A percentile compares a stretch with the other conserved stretches of the same genome.
These are phyloP conservation scores for Halophytophthora batemanensis DNA, from an alignment of 352 stramenopile species.

Conservation along the genomic window DNA sequence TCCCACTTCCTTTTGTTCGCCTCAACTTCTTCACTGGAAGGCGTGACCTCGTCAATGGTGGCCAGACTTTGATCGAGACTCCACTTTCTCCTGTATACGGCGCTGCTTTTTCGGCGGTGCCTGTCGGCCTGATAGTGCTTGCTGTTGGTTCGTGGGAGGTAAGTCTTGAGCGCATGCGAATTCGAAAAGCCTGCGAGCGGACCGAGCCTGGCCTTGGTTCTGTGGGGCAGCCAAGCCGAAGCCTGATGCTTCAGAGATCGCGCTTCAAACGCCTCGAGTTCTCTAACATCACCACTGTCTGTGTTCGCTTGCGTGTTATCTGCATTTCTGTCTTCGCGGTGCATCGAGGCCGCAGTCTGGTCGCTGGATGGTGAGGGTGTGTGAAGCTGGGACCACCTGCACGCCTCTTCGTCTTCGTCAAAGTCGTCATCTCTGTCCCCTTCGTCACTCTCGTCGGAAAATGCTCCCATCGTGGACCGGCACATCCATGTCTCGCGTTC, in stretches of 20 bases:
- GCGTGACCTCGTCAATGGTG: constrained; percentile 6
- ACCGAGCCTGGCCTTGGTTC: constrained; percentile 18
- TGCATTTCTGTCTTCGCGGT: background rate
- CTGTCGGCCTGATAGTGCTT: constrained; percentile 4
- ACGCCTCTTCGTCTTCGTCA: constrained; percentile 8
- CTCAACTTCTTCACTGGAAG: constrained; percentile 9
- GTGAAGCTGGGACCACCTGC: constrained; percentile 20
- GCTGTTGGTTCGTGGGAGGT: constrained; percentile 14
- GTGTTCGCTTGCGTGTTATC: background rate
- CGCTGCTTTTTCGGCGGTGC: background rate
- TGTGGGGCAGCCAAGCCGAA: background rate
- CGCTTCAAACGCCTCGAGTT: background rate
- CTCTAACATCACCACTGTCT: background rate
- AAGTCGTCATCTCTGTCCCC: constrained; percentile 21
- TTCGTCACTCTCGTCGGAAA: constrained; percentile 26
- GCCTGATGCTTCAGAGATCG: background rate
- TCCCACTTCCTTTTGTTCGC: constrained; percentile 21
- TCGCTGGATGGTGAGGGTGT: constrained; percentile 6
- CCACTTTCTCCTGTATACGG: constrained; percentile 14
- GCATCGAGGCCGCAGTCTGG: background rate
- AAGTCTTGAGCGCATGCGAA: constrained; percentile 17
- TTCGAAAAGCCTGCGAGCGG: constrained; percentile 27
- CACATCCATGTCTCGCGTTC: constrained; percentile 49
- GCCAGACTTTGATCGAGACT: constrained; percentile 22
- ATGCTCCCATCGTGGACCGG: constrained; percentile 49